A percentile compares a stretch with the other conserved stretches of the same genome.
These are phyloP conservation scores for Lineolata rhizophorae DNA, from an alignment of 495 filamentous ascomycete genomes.

Conservation along the genomic window DNA sequence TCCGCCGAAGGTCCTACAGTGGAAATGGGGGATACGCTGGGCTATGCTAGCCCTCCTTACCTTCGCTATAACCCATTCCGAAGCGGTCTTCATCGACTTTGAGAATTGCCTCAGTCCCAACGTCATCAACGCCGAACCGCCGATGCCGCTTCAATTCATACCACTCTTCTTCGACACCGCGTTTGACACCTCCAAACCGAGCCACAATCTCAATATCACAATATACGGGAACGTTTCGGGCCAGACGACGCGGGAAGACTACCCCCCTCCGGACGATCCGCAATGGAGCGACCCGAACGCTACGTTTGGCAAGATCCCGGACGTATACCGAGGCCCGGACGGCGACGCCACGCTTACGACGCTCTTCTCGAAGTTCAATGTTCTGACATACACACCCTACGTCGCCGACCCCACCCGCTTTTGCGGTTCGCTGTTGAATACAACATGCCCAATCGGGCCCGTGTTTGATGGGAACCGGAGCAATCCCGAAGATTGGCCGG, in stretches of 20 bases:
- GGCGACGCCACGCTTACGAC: slow-evolving; percentile 36
- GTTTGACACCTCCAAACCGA: slow-evolving; percentile 35
- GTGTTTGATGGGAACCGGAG: slow-evolving; percentile 37
- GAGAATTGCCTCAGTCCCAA: slow-evolving; percentile 56
- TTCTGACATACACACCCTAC: slow-evolving; percentile 54
- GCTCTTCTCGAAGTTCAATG: slow-evolving; percentile 40
- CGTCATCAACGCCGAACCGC: slow-evolving; percentile 25
- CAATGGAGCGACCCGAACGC: slow-evolving; percentile 31
- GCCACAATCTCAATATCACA: slow-evolving; percentile 51
- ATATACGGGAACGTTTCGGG: slow-evolving; percentile 86
- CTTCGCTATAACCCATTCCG: too few species aligned
- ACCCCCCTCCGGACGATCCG: slow-evolving; percentile 28
- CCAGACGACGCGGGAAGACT: slow-evolving; percentile 18
- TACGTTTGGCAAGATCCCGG: slow-evolving; percentile 57
- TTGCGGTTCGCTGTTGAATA: slow-evolving; percentile 38
- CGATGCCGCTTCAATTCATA: slow-evolving; percentile 53
- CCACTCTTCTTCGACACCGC: slow-evolving; percentile 48
- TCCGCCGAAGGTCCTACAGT: too few species aligned
- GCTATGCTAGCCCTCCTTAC: too few species aligned
- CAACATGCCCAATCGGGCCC: slow-evolving; percentile 51
- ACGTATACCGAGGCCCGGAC: too few species aligned
- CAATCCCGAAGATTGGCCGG: slow-evolving; percentile 25
- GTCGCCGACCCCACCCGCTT: slow-evolving; percentile 28
- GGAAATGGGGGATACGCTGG: too few species aligned
- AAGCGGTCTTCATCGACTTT: slow-evolving; percentile 47